Evolutionary conservation across 768 basidiomycete genomes (phyloP).

Genomic region (Suillus paluster): DNA sequence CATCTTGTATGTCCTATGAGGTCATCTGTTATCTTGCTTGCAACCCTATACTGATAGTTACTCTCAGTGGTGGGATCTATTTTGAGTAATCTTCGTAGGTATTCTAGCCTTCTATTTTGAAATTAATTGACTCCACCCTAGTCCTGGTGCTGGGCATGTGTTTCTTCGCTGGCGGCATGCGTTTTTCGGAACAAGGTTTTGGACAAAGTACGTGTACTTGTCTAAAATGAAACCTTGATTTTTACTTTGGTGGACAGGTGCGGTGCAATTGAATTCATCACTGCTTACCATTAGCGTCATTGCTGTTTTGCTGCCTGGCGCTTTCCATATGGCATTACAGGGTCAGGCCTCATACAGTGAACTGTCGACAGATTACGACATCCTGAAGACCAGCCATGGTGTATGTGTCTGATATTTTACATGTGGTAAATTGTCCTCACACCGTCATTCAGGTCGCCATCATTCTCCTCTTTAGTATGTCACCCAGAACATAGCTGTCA

Average conservation of each 20-base stretch:
- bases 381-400: constrained; percentile 77
- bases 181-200: constrained; percentile 80
- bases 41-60: constrained; percentile 7
- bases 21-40: not conserved
- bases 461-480: constrained; percentile 74
- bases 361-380: constrained; percentile 43
- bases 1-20: constrained; percentile 60
- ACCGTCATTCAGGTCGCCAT: constrained; percentile 60
- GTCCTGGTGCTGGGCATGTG: constrained; percentile 87
- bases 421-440: constrained; percentile 11
- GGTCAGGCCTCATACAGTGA: constrained; percentile 19
- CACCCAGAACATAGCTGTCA: not conserved
- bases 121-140: constrained; percentile 28
- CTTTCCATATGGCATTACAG: constrained; percentile 67
- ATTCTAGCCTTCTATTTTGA: not conserved
- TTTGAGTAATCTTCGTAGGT: constrained; percentile 71
- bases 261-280: constrained; percentile 75
- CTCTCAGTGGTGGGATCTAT: constrained; percentile 78
- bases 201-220: constrained; percentile 56
- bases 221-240: not conserved
- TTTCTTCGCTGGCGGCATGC: constrained; percentile 80
- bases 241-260: constrained; percentile 46
- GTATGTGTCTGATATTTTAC: constrained; percentile 44
- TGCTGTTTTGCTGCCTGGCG: constrained; percentile 77
- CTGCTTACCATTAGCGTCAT: constrained; percentile 78